phyloP scores from a whole-genome alignment of 768 basidiomycete genomes.

The Lactarius hengduanensis region DNA sequence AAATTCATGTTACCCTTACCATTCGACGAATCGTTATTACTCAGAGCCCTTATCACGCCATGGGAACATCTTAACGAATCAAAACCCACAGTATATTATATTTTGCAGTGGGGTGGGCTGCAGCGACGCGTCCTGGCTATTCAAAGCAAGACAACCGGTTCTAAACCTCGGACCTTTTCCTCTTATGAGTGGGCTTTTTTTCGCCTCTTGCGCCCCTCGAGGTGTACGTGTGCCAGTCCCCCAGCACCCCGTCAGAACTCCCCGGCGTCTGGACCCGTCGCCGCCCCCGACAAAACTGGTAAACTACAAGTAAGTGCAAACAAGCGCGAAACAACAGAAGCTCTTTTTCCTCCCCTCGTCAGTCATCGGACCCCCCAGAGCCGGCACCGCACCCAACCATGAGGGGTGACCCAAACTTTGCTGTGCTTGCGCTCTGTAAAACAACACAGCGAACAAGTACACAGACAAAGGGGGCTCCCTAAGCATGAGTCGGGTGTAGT shows the following conservation, averaged over 20 bases:
- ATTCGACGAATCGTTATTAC: not conserved
- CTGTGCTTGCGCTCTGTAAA: not conserved
- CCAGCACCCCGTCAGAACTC: slow-evolving; percentile 22
- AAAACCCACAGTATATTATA: not conserved
- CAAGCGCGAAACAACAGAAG: not conserved
- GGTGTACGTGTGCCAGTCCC: slow-evolving; percentile 24
- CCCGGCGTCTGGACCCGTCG: slow-evolving; percentile 23
- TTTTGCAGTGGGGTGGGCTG: slow-evolving; percentile 14
- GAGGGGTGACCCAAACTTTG: not conserved
- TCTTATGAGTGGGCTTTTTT: slow-evolving; percentile 9
- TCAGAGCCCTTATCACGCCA: not conserved
- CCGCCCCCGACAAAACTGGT: not conserved
- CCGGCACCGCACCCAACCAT: not conserved
- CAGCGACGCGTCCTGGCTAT: slow-evolving; percentile 20
- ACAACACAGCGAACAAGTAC: not conserved
- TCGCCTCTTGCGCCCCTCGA: slow-evolving; percentile 18
- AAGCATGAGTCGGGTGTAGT: not conserved
- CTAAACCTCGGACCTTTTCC: slow-evolving; percentile 21
- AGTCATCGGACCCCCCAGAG: not conserved
- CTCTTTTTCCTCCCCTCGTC: slow-evolving; percentile 5
- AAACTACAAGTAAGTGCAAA: not conserved
- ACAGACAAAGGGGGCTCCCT: not conserved
- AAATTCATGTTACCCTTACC: not conserved
- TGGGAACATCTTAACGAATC: not conserved
- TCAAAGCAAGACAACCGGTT: slow-evolving; percentile 23